Conservation (phyloP, 805 yeast species). For the Saccharomyces mikatae region DNA sequence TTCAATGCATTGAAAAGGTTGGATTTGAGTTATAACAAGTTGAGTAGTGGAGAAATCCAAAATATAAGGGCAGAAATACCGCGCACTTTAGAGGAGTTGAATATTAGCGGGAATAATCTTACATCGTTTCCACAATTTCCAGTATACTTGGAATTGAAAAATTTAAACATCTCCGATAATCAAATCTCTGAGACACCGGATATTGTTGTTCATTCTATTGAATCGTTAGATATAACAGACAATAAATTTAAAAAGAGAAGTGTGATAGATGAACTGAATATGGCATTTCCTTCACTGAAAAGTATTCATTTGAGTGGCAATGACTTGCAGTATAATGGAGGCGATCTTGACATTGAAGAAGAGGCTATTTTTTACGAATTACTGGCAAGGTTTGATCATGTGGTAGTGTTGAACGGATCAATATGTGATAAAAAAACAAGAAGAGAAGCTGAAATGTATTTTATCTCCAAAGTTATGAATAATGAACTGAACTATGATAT, state of each 20-base stretch:
- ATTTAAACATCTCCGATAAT: conserved; percentile 11
- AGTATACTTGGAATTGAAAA: not conserved
- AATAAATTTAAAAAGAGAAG: conserved; percentile 43
- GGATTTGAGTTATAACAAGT: conserved; percentile 8
- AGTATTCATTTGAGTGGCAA: conserved; percentile 46
- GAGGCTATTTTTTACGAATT: conserved; percentile 23
- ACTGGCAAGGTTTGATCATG: conserved; percentile 38
- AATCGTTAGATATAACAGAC: conserved; percentile 41
- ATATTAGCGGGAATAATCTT: conserved; percentile 12
- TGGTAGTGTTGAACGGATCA: conserved; percentile 52
- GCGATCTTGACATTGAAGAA: conserved; percentile 13
- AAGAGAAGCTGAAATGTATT: conserved; percentile 58
- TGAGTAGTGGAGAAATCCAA: conserved; percentile 1
- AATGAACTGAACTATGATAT: conserved; percentile 23
- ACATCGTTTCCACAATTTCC: conserved; percentile 7
- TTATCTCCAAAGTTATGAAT: conserved; percentile 41
- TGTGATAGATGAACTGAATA: conserved; percentile 38
- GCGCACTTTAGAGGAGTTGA: conserved; percentile 10
- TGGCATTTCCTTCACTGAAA: conserved; percentile 35
- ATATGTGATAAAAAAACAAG: conserved; percentile 40
- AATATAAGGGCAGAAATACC: conserved; percentile 1
- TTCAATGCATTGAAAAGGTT: conserved; percentile 33
- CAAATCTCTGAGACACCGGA: not conserved
- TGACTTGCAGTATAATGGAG: conserved; percentile 34
- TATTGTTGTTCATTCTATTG: not conserved